Percentiles rank a stretch among this genome's conserved stretches.
Evolutionary conservation across 805 yeast species (phyloP).

Genomic region (Huiozyma sinensis): DNA sequence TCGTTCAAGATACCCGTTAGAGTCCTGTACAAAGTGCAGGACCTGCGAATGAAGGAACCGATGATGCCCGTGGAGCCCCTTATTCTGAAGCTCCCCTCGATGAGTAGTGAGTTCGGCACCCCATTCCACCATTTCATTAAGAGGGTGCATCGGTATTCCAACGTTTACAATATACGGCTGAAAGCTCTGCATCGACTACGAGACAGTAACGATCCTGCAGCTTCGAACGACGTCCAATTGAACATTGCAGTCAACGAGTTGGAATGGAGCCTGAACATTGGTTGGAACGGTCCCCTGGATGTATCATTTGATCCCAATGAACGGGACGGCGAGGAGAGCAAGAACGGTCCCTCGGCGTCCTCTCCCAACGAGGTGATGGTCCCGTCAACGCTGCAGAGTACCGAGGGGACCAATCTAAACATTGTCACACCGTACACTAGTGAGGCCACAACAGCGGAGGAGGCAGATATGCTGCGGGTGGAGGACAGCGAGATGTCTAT

Average conservation of each 20-base stretch:
- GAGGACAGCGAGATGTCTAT: conserved; percentile 18
- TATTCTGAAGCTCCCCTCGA: conserved; percentile 35
- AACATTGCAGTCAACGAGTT: conserved; percentile 22
- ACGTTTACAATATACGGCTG: conserved; percentile 40
- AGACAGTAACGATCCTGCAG: too few species aligned
- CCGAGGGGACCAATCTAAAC: background rate
- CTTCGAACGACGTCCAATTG: conserved; percentile 6
- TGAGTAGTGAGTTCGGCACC: conserved; percentile 22
- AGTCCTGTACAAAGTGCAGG: conserved; percentile 44
- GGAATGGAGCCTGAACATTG: conserved; percentile 25
- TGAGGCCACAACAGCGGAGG: background rate
- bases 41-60: conserved; percentile 52
- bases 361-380: background rate
- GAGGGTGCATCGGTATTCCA: conserved; percentile 56
- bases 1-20: conserved; percentile 64
- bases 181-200: conserved; percentile 25
- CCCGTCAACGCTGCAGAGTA: background rate
- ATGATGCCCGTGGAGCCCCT: conserved; percentile 21
- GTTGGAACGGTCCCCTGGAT: conserved; percentile 28
- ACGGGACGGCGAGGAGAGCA: background rate
- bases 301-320: conserved; percentile 10
- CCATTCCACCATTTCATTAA: conserved; percentile 45
- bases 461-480: conserved; percentile 10
- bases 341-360: background rate
- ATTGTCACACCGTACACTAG: background rate